Base-by-base conservation (phyloP, 106 monocot genomes). In the Gastrodia elata region DNA sequence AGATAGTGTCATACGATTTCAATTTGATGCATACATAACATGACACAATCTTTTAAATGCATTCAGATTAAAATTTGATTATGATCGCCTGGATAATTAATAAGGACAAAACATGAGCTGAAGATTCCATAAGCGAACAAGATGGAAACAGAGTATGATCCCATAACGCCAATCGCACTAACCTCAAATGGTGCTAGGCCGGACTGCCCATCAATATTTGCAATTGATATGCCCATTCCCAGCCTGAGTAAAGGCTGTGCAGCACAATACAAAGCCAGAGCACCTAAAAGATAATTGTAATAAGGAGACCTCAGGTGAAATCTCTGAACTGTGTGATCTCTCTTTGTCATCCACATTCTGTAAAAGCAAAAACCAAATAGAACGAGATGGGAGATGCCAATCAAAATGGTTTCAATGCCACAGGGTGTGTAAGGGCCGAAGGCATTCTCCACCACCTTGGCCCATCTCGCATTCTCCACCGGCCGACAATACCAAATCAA, bases 341-440 rank as follows among this genome's bases (percentile, higher is more conserved):
- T 85, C 14, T 30, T 77, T 22, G 73, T 86, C 55, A 68, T 64
- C 98, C 98, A 93, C 76, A 83, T 93, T 30, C 98, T 85, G 56
- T 91, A 93, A 68, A 78, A 76, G 81, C 86, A 88, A 1, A 80
- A 76, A 14, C 64, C 82, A 18, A 81, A 74, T 39, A 97, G 83
- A 38, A 57, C 93, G 34, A 97, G 27, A 75, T 97, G 76, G 49
- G 97, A 97, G 68, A 92, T 84, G 77, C 86, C 77, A 5, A 90
- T 57, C 44, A 97, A 85, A 71, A 93, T 48, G 67, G 90, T 83
- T 34, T 83, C 83, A 25, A 86, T 85, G 35, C 86, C 88, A 36
- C 97, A 97, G 16, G 97, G 97, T 3, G 97, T 97, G 81, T 97
- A 97, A 14, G 83, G 71, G 0, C 97, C 97, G 33, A 97, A 83